These are phyloP conservation scores for Sclerotinia glacialis DNA, from an alignment of 2,329 filamentous ascomycete genomes.

Conservation along the genomic window DNA sequence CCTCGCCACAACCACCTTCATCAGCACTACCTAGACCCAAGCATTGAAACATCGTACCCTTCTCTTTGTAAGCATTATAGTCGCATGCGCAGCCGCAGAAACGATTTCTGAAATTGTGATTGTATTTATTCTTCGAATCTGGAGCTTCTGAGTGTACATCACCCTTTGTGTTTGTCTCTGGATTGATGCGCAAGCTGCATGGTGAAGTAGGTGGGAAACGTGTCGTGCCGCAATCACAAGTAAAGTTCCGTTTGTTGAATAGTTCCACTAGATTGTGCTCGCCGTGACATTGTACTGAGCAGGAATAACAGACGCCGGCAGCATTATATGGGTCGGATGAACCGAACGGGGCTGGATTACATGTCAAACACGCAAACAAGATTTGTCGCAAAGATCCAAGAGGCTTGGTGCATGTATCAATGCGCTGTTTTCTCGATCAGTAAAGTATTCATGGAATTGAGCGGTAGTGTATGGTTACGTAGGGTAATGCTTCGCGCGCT, in stretches of 20 bases:
- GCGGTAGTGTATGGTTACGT: constrained; percentile 55
- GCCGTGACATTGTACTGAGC: constrained; percentile 93
- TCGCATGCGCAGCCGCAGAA: constrained; percentile 89
- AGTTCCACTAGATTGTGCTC: constrained; percentile 94
- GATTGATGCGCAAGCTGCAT: constrained; percentile 72
- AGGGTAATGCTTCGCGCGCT: constrained; percentile 90
- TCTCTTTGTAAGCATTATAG: constrained; percentile 85
- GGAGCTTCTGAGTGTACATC: constrained; percentile 73
- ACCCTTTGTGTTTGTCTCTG: constrained; percentile 71
- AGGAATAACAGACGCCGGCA: constrained; percentile 92
- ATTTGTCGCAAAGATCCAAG: constrained; percentile 84
- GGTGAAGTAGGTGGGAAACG: constrained; percentile 65
- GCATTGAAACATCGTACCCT: constrained; percentile 98
- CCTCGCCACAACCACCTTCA: constrained; percentile 87
- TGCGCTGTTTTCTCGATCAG: constrained; percentile 59
- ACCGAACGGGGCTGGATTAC: constrained; percentile 73
- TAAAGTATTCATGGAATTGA: neutral
- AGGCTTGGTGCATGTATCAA: constrained; percentile 88
- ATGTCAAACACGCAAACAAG: constrained; percentile 90
- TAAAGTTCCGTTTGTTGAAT: constrained; percentile 92
- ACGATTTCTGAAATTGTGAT: constrained; percentile 88
- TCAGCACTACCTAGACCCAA: constrained; percentile 77
- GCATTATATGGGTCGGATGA: constrained; percentile 61
- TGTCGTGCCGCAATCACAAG: constrained; percentile 92
- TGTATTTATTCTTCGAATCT: constrained; percentile 77